Evolutionary conservation across 2,329 filamentous ascomycete species (phyloP).

Genomic region (Trichophyton benhamiae): DNA sequence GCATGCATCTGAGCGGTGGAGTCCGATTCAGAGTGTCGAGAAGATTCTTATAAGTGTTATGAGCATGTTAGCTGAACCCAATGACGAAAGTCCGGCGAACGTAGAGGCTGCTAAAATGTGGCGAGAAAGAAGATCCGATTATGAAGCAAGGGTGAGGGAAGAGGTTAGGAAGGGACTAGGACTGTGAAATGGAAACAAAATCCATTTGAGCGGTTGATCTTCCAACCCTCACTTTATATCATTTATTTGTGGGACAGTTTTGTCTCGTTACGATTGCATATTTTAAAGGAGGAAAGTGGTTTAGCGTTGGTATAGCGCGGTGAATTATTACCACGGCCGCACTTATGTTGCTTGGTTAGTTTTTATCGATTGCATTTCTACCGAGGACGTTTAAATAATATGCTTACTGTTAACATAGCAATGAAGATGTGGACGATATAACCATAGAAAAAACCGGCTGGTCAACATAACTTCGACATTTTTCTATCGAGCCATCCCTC

Average conservation of each 20-base stretch:
- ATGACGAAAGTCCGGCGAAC: slow-evolving; percentile 91
- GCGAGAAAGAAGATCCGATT: slow-evolving; percentile 66
- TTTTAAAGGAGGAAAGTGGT: background rate
- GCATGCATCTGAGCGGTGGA: slow-evolving; percentile 79
- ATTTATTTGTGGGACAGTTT: background rate
- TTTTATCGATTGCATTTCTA: background rate
- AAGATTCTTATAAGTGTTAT: slow-evolving; percentile 88
- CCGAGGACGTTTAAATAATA: background rate
- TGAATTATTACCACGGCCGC: background rate
- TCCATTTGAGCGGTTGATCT: background rate
- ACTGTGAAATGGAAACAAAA: slow-evolving; percentile 38
- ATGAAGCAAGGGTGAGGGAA: slow-evolving; percentile 73
- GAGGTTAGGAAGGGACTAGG: slow-evolving; percentile 71
- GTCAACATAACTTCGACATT: background rate
- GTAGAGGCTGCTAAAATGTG: slow-evolving; percentile 83
- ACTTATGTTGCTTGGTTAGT: background rate
- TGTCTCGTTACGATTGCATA: background rate
- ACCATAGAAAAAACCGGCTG: background rate
- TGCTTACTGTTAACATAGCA: background rate
- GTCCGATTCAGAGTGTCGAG: slow-evolving; percentile 85
- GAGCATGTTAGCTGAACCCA: slow-evolving; percentile 81
- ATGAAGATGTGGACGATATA: background rate
- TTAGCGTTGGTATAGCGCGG: background rate
- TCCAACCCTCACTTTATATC: background rate
- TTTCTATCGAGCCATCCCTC: slow-evolving; percentile 32